phyloP scores from a whole-genome alignment of 148 eudicot genomes.

The Dianthus caryophyllus region DNA sequence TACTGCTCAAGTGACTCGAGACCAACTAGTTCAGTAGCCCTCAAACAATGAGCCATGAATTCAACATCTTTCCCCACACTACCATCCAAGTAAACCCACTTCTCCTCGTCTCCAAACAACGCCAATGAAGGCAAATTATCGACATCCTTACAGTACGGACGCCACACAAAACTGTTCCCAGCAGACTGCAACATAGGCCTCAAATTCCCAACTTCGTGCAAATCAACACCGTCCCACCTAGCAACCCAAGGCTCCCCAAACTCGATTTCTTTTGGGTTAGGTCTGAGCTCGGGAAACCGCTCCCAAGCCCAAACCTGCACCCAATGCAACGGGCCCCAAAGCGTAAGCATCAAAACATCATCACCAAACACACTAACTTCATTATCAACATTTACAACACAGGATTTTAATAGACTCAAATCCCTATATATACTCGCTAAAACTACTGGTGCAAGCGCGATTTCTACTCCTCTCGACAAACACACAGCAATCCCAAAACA shows the following conservation, averaged over 20 bases:
- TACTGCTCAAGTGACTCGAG: slow-evolving; percentile 38
- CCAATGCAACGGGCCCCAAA: slow-evolving; percentile 35
- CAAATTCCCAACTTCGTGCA: slow-evolving; percentile 17
- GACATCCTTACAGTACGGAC: slow-evolving; percentile 34
- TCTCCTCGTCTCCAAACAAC: slow-evolving; percentile 24
- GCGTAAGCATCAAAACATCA: slow-evolving; percentile 17
- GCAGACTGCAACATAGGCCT: slow-evolving; percentile 27
- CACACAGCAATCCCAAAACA: slow-evolving; percentile 27
- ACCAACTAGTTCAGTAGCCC: slow-evolving; percentile 42
- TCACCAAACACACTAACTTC: slow-evolving; percentile 4
- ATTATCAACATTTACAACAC: slow-evolving; percentile 2
- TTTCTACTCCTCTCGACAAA: slow-evolving; percentile 33
- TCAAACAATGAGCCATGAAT: slow-evolving; percentile 28
- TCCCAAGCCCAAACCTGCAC: slow-evolving; percentile 63
- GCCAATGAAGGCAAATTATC: slow-evolving; percentile 1
- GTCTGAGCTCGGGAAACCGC: slow-evolving; percentile 38
- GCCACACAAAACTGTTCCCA: slow-evolving; percentile 36
- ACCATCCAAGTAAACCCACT: slow-evolving; percentile 6
- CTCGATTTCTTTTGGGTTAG: slow-evolving; percentile 19
- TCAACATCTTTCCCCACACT: slow-evolving; percentile 19
- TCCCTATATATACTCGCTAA: slow-evolving; percentile 42
- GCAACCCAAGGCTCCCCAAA: slow-evolving; percentile 36
- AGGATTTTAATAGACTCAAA: slow-evolving; percentile 30
- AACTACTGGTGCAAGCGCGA: slow-evolving; percentile 42
- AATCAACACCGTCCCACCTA: slow-evolving; percentile 33